phyloP scores from a whole-genome alignment of 2,329 filamentous ascomycete species.

The Uncinocarpus reesii region DNA sequence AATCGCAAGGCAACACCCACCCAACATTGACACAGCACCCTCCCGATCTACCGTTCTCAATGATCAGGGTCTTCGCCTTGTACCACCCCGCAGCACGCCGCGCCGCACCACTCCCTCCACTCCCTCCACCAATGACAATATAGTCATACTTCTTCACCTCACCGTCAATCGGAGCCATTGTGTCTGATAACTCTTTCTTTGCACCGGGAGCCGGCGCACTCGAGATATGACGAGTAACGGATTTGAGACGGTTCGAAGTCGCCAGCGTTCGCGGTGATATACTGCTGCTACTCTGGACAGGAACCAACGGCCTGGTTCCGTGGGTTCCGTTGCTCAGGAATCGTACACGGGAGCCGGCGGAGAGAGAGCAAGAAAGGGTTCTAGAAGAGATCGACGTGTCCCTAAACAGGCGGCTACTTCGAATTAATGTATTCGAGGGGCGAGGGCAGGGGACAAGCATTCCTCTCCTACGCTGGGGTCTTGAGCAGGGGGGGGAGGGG shows the following conservation, averaged over 20 bases:
- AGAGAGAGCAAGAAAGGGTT: not conserved
- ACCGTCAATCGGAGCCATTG: slow-evolving; percentile 32
- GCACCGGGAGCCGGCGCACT: slow-evolving; percentile 19
- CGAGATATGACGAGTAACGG: slow-evolving; percentile 35
- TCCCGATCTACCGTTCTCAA: slow-evolving; percentile 41
- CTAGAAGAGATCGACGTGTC: too few relatives aligned
- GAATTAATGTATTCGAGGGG: slow-evolving; percentile 8
- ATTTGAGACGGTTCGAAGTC: slow-evolving; percentile 28
- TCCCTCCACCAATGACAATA: slow-evolving; percentile 47
- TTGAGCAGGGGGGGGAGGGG: not conserved
- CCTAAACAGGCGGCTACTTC: too few relatives aligned
- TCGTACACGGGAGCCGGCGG: not conserved
- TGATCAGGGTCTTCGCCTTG: slow-evolving; percentile 41
- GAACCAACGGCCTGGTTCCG: not conserved
- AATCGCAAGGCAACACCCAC: slow-evolving; percentile 25
- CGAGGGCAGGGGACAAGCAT: slow-evolving; percentile 7
- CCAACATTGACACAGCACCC: slow-evolving; percentile 47
- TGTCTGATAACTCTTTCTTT: not conserved
- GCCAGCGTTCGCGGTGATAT: slow-evolving; percentile 1
- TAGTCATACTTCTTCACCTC: slow-evolving; percentile 43
- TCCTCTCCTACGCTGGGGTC: not conserved
- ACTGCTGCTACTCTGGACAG: not conserved
- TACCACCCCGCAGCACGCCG: slow-evolving; percentile 44
- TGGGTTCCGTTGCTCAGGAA: not conserved
- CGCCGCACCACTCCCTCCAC: slow-evolving; percentile 42